Evolutionary conservation across 164 flowering plant genomes (phyloP), one percentile per base, ranked within the genome.

Genomic region (Sextonia rubra): DNA sequence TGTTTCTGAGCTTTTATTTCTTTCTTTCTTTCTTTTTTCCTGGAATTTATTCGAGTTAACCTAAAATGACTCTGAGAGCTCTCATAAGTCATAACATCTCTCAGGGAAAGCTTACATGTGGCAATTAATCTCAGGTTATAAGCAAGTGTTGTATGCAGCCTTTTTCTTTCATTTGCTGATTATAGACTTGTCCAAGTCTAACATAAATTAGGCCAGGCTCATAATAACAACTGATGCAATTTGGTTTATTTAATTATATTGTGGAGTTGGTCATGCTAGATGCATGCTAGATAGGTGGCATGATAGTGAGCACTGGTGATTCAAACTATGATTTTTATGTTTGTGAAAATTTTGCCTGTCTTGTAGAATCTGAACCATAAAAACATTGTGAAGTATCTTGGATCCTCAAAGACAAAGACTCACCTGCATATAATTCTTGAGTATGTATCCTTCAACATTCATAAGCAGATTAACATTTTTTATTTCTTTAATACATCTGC

Each of bases 371-470:
- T 96, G 81, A 96, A 96, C 82, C 98, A 96, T 85, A 96, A 96
- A 82, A 93, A 96, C 77, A 96, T 96, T 78, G 99, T 96, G 77
- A 96, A 96, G 72, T 96, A 96, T 84, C 97, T 96, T 78, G 98
- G 99, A 75, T 96, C 99, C 4, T 83, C 81, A 63, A 96, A 93
- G 86, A 92, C 98, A 69, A 92, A 83, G 87, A 87, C 83, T 79
- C 97, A 93, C 75, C 91, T 96, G 74, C 93, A 90, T 84, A 96
- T 96, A 62, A 88, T 96, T 80, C 98, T 96, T 47, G 99, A 96
- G 99, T 96, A 81, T 85, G 99, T 78, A 26, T 23, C 24, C 61
- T 70, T 68, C 9, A 14, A 61, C 18, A 18, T n/a, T 32, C 14
- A 15, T 48, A 23, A 15, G 32, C 22, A 37, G 23, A 18, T 60